These are phyloP conservation scores for Biancaea sappan DNA, from an alignment of 306 rosid genomes.

Conservation along the genomic window DNA sequence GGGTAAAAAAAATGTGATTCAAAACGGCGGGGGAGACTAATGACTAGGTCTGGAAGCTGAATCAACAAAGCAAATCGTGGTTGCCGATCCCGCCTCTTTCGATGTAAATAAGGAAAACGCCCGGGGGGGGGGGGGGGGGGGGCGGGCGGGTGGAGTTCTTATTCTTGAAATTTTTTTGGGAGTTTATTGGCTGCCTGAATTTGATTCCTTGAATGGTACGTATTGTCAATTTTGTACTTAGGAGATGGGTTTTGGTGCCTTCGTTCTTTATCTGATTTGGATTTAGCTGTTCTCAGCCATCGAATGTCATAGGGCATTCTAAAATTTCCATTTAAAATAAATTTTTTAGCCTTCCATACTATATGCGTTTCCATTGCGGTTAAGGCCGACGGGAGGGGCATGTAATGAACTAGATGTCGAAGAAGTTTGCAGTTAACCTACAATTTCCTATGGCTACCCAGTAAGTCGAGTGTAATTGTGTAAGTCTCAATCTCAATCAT, in stretches of 20 bases:
- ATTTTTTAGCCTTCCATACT: background rate
- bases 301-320: background rate
- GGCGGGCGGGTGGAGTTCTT: too few species aligned
- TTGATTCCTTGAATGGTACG: background rate
- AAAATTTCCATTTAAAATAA: too few species aligned
- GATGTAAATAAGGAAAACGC: too few species aligned
- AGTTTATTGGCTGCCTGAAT: conserved; percentile 2
- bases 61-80: background rate
- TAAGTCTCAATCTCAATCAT: background rate
- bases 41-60: too few species aligned
- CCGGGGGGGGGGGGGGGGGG: too few species aligned
- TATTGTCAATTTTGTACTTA: background rate
- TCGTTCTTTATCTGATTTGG: background rate
- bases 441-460: background rate
- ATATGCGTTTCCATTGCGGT: background rate
- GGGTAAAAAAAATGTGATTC: too few species aligned
- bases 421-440: background rate
- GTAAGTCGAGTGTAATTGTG: background rate
- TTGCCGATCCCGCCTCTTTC: background rate
- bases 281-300: background rate
- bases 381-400: background rate
- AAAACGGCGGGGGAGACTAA: too few species aligned
- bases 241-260: background rate
- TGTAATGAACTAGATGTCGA: background rate
- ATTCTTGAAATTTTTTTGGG: background rate